Base-by-base conservation (phyloP, 352 stramenopile species). In the Peronosclerospora sorghi region DNA sequence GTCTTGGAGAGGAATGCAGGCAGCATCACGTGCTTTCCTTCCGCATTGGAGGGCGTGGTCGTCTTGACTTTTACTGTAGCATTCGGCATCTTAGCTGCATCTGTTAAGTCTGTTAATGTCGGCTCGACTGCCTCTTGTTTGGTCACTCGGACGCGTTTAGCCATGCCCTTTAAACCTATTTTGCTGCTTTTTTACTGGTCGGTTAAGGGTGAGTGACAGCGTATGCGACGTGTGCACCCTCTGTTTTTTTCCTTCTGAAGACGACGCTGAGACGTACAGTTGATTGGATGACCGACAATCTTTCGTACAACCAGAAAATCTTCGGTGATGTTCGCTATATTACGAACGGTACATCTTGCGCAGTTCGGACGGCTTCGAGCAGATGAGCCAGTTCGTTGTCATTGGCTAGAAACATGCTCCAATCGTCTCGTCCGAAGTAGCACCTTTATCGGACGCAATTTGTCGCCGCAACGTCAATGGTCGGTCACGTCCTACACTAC, bases 1-100 rank as follows among this genome's bases (percentile, higher is more conserved):
- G 86, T 95, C 68, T 97, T 97, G 45, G 68, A 92, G 41, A 97
- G 48, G 48, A 97, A 97, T 15, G 77, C 82, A 42, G 84, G 84
- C 41, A 90, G 60, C 65, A 90, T 88, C 59, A 76, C 72, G 51
- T 92, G 73, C 47, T 91, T 94, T 35, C 55, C 79, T 20, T 81
- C 62, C 8, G 32, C 23, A 20, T 35, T 45, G 9, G 56, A 27
- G 13, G 45, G 30, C 0, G 58, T 51, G 0, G 41, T 21, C 10
- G 35, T 10, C 34, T 61, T 66, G 0, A 30, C 26, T 32, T 64
- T 68, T 2, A 34, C 5, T 12, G 18, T 15, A 9, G 23, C 13
- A 14, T 17, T 35, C 1, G 35, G 21, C 9, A 32, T 38, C 24
- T 48, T 47, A 5, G 28, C 32, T 18, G 38, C 29, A 13, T 54